A percentile compares a stretch with the other conserved stretches of the same genome.
Evolutionary conservation across 2,329 filamentous ascomycete species (phyloP).

Genomic region (Fonsecaea monophora): DNA sequence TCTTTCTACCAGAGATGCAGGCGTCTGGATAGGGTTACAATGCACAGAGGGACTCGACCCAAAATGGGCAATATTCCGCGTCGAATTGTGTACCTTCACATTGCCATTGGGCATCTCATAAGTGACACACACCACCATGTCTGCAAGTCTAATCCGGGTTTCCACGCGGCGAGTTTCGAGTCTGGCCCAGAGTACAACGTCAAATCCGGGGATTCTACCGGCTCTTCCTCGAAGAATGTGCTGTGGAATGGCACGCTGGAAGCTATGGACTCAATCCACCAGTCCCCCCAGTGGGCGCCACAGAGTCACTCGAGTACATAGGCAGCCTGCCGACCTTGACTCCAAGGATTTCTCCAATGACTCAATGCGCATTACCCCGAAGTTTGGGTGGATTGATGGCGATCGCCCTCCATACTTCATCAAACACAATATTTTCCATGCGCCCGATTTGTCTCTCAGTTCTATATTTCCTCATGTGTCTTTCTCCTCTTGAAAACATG

Average conservation of each 20-base stretch:
- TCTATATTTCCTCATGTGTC: neutral
- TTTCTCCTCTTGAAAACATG: neutral
- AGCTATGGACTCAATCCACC: neutral
- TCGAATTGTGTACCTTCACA: neutral
- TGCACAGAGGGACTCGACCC: neutral
- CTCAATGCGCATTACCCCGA: neutral
- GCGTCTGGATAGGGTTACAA: neutral
- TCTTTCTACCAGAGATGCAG: neutral
- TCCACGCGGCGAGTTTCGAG: neutral
- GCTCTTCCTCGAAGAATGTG: too few relatives aligned
- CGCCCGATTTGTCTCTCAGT: neutral
- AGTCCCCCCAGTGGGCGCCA: neutral
- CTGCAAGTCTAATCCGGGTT: neutral
- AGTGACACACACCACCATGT: conserved; percentile 1
- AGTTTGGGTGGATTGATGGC: neutral
- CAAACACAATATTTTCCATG: neutral
- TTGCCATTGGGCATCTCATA: neutral
- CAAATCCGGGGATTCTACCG: too few relatives aligned
- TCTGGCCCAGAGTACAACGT: too few relatives aligned
- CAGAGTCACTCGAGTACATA: neutral
- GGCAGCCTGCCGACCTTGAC: neutral
- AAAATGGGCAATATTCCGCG: neutral
- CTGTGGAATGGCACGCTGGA: neutral
- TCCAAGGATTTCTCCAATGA: neutral
- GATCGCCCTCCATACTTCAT: neutral